Percentiles rank a stretch among this genome's conserved stretches.
Conservation (phyloP, 2,329 filamentous ascomycete species). For the Geosmithia morbida region DNA sequence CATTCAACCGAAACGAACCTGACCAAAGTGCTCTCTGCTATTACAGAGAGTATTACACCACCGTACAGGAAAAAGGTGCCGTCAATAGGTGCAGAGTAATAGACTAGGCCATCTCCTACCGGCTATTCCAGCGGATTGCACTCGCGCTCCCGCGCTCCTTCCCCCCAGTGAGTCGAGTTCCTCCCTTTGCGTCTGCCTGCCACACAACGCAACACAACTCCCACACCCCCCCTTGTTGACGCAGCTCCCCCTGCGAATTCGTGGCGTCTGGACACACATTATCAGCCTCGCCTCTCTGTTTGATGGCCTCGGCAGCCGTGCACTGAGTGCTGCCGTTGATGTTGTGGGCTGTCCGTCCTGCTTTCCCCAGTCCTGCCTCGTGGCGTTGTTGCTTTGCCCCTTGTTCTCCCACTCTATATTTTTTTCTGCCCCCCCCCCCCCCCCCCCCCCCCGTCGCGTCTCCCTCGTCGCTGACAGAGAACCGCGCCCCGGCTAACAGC, state of each 20-base stretch:
- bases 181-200: too few relatives aligned
- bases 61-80: too few relatives aligned
- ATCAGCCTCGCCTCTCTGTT: not conserved
- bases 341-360: not conserved
- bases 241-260: too few relatives aligned
- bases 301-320: not conserved
- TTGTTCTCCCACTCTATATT: not conserved
- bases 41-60: not conserved
- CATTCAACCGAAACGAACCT: conserved; percentile 3
- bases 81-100: too few relatives aligned
- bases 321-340: not conserved
- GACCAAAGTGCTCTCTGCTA: not conserved
- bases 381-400: not conserved
- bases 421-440: not conserved
- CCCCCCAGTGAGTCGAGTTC: too few relatives aligned
- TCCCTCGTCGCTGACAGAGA: not conserved
- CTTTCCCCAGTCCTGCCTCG: not conserved
- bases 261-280: not conserved
- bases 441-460: not conserved
- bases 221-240: too few relatives aligned
- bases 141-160: too few relatives aligned
- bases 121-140: too few relatives aligned
- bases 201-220: too few relatives aligned
- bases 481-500: conserved; percentile 1
- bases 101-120: too few relatives aligned